phyloP scores from a whole-genome alignment of 306 rosid genomes.

The Pachyrhizus erosus region DNA sequence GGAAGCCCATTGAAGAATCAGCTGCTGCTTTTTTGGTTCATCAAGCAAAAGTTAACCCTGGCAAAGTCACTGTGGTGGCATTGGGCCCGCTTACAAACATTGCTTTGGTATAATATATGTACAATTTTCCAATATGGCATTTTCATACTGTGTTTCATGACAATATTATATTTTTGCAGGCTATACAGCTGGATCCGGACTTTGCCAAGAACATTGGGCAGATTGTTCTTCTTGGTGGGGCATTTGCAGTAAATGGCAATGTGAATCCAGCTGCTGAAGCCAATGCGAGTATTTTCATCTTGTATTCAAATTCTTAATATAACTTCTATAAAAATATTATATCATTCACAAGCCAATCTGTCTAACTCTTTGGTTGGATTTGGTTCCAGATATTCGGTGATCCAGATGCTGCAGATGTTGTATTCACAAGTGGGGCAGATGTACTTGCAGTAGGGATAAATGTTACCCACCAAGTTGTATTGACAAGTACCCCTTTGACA shows the following conservation, averaged over 20 bases:
- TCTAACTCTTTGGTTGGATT: conserved; percentile 32
- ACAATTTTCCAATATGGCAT: conserved; percentile 32
- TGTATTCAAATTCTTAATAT: conserved; percentile 10
- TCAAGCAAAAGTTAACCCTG: conserved; percentile 82
- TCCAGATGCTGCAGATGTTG: conserved; percentile 96
- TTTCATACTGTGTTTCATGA: conserved; percentile 22
- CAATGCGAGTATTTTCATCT: conserved; percentile 59
- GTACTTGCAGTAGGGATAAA: conserved; percentile 82
- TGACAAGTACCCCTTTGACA: conserved; percentile 62
- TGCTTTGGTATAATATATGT: conserved; percentile 69
- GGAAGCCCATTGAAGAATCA: conserved; percentile 73
- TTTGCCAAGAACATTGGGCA: conserved; percentile 72
- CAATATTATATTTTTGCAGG: conserved; percentile 52
- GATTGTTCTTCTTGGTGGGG: conserved; percentile 89
- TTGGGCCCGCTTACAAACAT: conserved; percentile 94
- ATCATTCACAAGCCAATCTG: conserved; percentile 5
- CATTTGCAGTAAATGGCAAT: conserved; percentile 91
- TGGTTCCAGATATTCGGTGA: conserved; percentile 81
- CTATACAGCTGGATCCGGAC: conserved; percentile 80
- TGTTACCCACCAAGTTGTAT: conserved; percentile 87
- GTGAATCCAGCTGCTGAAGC: conserved; percentile 97
- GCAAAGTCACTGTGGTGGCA: conserved; percentile 84
- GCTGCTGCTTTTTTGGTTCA: conserved; percentile 76
- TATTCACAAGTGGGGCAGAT: conserved; percentile 87
- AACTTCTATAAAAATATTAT: conserved; percentile 1